phyloP scores from a whole-genome alignment of 495 filamentous ascomycete genomes.

The Friedmanniomyces simplex region DNA sequence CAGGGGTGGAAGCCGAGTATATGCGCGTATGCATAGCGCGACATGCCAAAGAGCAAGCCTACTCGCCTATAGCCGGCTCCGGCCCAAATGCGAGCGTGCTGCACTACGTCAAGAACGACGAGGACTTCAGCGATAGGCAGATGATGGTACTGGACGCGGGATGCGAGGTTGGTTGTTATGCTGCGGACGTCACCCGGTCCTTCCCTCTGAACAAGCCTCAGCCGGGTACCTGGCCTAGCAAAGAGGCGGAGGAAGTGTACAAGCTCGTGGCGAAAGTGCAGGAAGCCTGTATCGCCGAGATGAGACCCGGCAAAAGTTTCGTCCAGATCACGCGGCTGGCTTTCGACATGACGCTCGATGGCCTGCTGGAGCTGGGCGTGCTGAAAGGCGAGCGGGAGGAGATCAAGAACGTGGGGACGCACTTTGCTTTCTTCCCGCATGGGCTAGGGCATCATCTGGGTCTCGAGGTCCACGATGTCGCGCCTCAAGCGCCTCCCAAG shows the following conservation, averaged over 20 bases:
- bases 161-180: conserved; percentile 76
- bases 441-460: conserved; percentile 83
- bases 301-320: conserved; percentile 57
- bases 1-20: conserved; percentile 73
- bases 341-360: conserved; percentile 58
- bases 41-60: conserved; percentile 68
- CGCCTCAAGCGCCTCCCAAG: conserved; percentile 19
- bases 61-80: conserved; percentile 73
- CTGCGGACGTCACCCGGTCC: conserved; percentile 82
- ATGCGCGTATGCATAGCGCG: conserved; percentile 55
- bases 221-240: conserved; percentile 46
- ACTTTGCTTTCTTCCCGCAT: conserved; percentile 80
- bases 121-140: conserved; percentile 53
- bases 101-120: conserved; percentile 77
- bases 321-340: conserved; percentile 60
- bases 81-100: conserved; percentile 69
- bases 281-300: conserved; percentile 55
- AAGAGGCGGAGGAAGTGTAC: conserved; percentile 60
- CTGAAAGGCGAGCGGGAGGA: conserved; percentile 31
- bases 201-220: conserved; percentile 50
- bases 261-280: conserved; percentile 74
- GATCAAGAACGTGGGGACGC: conserved; percentile 49
- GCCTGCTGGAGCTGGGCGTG: conserved; percentile 60
- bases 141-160: conserved; percentile 78
- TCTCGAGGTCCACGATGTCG: conserved; percentile 80